Base-by-base conservation (phyloP, 2,329 filamentous ascomycete species). In the Shiraia sp. region DNA sequence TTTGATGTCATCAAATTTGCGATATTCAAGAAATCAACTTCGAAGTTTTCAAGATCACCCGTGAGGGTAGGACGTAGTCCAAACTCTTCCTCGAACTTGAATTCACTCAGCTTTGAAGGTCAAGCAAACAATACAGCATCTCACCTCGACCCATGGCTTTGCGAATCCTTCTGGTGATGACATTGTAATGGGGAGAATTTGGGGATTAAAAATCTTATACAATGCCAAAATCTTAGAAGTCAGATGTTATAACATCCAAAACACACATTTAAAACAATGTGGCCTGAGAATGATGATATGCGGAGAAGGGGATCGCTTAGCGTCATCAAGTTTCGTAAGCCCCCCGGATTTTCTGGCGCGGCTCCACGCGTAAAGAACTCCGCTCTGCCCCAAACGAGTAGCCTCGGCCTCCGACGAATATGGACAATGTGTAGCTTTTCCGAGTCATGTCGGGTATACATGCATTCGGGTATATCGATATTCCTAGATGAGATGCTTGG, bases 81-180 rank as follows among this genome's bases (percentile, higher is more conserved):
- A 9, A 63, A 45, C 19, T 66, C 63, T 31, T 65, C 47, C 48
- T 66, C 62, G 27, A 68, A 65, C 62, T 66, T 15, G n/a, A 28
- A 3, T 38, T 9, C 40, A 36, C 16, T 30, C 13, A 59, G 34
- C 26, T 63, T 47, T 51, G 49, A 15, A 63, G 8, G 5, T 30
- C 17, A n/a, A n/a, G n/a, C n/a, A n/a, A n/a, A n/a, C n/a, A n/a
- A n/a, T n/a, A n/a, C n/a, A n/a, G n/a, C n/a, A n/a, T n/a, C 15
- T 26, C 19, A 59, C 59, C 51, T 63, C 60, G 23, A 59, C 13
- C 60, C 60, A 63, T 28, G 59, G 57, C 46, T 56, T 51, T 22
- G 60, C 60, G 26, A 61, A 59, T 10, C 55, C 59, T 36, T 59
- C 53, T n/a, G n/a, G n/a, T 29, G 45, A 42, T 29, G 46, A 19